A percentile compares a stretch with the other conserved stretches of the same genome.
Evolutionary conservation across 768 basidiomycete species (phyloP).

Genomic region (Russula virescens): DNA sequence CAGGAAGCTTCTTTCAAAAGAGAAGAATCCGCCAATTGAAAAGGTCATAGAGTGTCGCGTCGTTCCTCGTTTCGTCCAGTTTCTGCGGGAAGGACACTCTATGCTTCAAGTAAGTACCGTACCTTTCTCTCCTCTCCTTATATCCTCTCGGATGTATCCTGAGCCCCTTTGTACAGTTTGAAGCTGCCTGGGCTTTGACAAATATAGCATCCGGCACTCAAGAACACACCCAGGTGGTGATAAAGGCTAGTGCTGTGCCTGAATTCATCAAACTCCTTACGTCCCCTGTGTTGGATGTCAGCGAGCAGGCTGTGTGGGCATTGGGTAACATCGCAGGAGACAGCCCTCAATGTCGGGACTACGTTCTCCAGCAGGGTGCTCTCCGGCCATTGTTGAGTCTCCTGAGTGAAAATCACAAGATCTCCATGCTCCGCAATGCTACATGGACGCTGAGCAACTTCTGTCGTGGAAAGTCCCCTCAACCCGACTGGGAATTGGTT

Average conservation of each 20-base stretch:
- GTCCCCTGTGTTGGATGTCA: conserved; percentile 91
- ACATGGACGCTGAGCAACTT: conserved; percentile 99
- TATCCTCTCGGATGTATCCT: conserved; percentile 3
- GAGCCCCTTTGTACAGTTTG: conserved; percentile 53
- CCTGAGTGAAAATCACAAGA: conserved; percentile 94
- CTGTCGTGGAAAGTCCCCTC: conserved; percentile 95
- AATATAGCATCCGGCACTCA: conserved; percentile 98
- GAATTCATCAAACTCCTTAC: conserved; percentile 96
- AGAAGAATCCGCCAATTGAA: conserved; percentile 99
- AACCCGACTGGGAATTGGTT: conserved; percentile 97
- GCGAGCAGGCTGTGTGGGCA: conserved; percentile 99
- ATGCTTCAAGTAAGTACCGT: conserved; percentile 72
- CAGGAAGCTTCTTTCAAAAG: conserved; percentile 97
- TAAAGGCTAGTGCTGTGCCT: conserved; percentile 89
- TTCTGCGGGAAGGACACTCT: conserved; percentile 70
- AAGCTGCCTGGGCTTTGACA: conserved; percentile 96
- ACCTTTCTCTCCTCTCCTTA: background rate
- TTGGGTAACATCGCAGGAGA: conserved; percentile 99
- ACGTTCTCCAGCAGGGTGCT: conserved; percentile 90
- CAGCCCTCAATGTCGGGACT: conserved; percentile 95
- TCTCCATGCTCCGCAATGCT: conserved; percentile 97
- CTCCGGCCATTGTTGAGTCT: conserved; percentile 85
- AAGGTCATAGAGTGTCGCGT: conserved; percentile 97
- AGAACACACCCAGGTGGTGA: conserved; percentile 97
- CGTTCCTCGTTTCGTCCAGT: conserved; percentile 95